A percentile compares a stretch with the other conserved stretches of the same genome.
These are phyloP conservation scores for Emergomyces orientalis DNA, from an alignment of 2,329 filamentous ascomycete genomes.

Conservation along the genomic window DNA sequence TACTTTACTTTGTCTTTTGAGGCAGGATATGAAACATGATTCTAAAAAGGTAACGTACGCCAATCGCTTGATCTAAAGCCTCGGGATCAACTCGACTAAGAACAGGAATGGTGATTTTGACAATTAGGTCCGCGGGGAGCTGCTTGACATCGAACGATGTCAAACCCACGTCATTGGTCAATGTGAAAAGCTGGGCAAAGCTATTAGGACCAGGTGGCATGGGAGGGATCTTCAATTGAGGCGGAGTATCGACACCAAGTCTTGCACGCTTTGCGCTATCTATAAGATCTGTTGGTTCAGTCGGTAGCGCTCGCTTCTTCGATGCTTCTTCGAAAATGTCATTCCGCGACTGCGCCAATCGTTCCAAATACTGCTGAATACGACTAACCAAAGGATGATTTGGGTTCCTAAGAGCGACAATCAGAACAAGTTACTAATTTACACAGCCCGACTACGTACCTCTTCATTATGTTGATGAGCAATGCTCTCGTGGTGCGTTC, in stretches of 20 bases:
- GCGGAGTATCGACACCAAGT: constrained; percentile 46
- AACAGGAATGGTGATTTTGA: constrained; percentile 72
- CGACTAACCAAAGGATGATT: constrained; percentile 64
- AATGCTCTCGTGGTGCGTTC: constrained; percentile 84
- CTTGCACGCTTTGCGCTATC: constrained; percentile 77
- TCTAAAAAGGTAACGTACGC: constrained; percentile 39
- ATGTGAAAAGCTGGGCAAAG: constrained; percentile 74
- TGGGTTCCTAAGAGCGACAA: constrained; percentile 53
- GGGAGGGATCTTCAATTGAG: constrained; percentile 52
- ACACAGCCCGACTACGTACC: constrained; percentile 40
- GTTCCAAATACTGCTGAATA: constrained; percentile 81
- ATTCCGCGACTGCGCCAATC: constrained; percentile 64
- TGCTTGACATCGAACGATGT: constrained; percentile 74
- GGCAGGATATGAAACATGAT: not conserved
- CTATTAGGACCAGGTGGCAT: constrained; percentile 67
- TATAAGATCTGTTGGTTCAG: constrained; percentile 60
- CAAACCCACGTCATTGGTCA: constrained; percentile 65
- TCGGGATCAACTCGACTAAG: constrained; percentile 61
- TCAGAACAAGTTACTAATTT: constrained; percentile 15
- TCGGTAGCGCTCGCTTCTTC: constrained; percentile 65
- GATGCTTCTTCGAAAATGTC: constrained; percentile 69
- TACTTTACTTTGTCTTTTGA: not conserved
- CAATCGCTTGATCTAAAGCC: constrained; percentile 62
- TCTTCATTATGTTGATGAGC: constrained; percentile 71
- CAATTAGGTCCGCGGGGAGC: constrained; percentile 64